Conservation (phyloP, 305 asterid genomes). For the Solanum hybrid region DNA sequence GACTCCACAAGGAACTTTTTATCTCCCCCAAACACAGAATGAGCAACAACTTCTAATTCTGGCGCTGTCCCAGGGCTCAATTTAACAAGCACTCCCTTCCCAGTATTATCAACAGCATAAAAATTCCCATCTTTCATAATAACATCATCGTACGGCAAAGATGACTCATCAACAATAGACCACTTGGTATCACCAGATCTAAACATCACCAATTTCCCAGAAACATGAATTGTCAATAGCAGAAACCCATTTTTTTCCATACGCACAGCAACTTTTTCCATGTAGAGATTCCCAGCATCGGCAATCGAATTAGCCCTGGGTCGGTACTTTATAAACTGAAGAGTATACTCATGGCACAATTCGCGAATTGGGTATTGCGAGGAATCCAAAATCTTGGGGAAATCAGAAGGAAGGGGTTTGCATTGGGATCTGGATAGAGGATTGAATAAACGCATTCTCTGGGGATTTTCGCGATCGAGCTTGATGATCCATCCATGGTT, state of each 20-base stretch:
- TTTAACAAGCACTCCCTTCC: slow-evolving; percentile 44
- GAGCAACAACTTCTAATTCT: slow-evolving; percentile 30
- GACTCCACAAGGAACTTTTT: slow-evolving; percentile 72
- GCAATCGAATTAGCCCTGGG: slow-evolving; percentile 63
- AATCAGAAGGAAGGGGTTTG: slow-evolving; percentile 36
- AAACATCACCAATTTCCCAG: slow-evolving; percentile 59
- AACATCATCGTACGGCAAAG: slow-evolving; percentile 70
- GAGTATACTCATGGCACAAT: slow-evolving; percentile 58
- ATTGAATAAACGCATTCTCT: slow-evolving; percentile 41
- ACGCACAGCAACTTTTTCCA: slow-evolving; percentile 60
- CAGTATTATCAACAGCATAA: slow-evolving; percentile 59
- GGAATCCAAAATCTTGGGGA: slow-evolving; percentile 47
- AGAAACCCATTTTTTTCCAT: slow-evolving; percentile 20
- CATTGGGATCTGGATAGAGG: slow-evolving; percentile 47
- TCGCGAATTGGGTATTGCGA: slow-evolving; percentile 37
- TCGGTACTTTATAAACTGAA: slow-evolving; percentile 58
- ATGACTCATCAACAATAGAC: slow-evolving; percentile 49
- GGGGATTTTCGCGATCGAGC: slow-evolving; percentile 41
- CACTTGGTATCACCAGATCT: slow-evolving; percentile 70
- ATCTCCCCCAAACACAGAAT: slow-evolving; percentile 54
- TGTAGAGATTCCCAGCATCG: slow-evolving; percentile 63
- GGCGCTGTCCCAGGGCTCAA: slow-evolving; percentile 16
- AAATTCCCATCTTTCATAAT: slow-evolving; percentile 42
- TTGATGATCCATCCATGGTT: slow-evolving; percentile 49
- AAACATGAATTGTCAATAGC: slow-evolving; percentile 60